phyloP scores from a whole-genome alignment of 306 rosid genomes.

The Acacia crassicarpa region DNA sequence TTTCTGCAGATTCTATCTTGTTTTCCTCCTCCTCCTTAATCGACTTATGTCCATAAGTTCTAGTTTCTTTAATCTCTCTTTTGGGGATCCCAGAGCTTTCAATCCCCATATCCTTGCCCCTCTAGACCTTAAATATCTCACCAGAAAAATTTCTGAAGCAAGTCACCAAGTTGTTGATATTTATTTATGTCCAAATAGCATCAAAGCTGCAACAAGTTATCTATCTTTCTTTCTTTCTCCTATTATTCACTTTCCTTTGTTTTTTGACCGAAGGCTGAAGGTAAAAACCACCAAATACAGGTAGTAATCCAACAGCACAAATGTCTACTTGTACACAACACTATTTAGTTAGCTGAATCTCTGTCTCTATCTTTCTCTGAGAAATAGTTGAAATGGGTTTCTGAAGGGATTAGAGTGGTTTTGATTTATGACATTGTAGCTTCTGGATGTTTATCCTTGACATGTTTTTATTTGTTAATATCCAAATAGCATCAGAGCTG shows the following conservation, averaged over 20 bases:
- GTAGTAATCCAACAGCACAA: neutral
- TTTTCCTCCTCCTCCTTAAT: slow-evolving; percentile 20
- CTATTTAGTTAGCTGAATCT: neutral
- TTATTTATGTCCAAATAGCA: neutral
- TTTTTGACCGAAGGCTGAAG: neutral
- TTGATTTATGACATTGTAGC: neutral
- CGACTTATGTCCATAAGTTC: neutral
- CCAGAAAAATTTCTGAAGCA: neutral
- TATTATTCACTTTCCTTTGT: neutral
- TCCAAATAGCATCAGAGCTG: neutral
- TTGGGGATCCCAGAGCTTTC: slow-evolving; percentile 12
- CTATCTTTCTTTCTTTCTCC: neutral
- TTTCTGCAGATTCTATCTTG: slow-evolving; percentile 20
- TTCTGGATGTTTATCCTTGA: neutral
- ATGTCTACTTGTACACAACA: neutral
- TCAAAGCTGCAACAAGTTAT: neutral
- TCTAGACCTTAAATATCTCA: neutral
- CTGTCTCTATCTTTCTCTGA: neutral
- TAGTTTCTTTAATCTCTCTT: slow-evolving; percentile 15
- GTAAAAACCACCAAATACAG: neutral
- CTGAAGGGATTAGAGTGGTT: neutral
- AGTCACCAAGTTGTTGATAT: neutral
- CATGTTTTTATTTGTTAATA: neutral
- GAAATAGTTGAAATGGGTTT: neutral
- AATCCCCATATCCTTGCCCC: neutral